A percentile compares a stretch with the other conserved stretches of the same genome.
phyloP scores from a whole-genome alignment of 1,284 basidiomycete species.

The Apiotrichum akiyoshidainum region DNA sequence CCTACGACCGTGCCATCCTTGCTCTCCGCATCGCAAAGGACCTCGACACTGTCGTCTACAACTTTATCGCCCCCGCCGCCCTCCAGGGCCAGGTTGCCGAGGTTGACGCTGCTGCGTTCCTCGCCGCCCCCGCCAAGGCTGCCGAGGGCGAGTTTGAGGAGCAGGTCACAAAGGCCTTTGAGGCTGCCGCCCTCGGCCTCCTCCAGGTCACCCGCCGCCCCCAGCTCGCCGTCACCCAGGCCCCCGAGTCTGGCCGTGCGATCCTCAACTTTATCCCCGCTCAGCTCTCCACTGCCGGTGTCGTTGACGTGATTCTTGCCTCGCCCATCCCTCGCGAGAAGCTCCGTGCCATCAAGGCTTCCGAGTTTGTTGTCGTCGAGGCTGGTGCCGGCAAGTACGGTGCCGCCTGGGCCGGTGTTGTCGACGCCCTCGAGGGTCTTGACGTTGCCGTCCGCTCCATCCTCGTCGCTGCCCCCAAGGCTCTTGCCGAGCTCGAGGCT shows the following conservation, averaged over 20 bases:
- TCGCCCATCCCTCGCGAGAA: slow-evolving; percentile 66
- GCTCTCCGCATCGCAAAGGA: slow-evolving; percentile 64
- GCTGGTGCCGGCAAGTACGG: slow-evolving; percentile 81
- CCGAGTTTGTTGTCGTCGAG: slow-evolving; percentile 78
- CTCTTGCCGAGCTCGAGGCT: slow-evolving; percentile 44
- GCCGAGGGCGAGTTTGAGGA: slow-evolving; percentile 21
- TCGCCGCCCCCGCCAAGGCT: slow-evolving; percentile 55
- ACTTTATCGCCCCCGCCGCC: slow-evolving; percentile 63
- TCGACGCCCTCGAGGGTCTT: slow-evolving; percentile 41
- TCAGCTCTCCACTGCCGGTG: slow-evolving; percentile 55
- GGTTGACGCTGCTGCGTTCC: slow-evolving; percentile 56
- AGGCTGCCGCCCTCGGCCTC: slow-evolving; percentile 63
- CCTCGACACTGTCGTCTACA: slow-evolving; percentile 66
- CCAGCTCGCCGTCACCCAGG: slow-evolving; percentile 55
- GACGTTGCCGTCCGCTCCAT: slow-evolving; percentile 42
- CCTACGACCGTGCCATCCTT: slow-evolving; percentile 70
- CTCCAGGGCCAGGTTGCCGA: slow-evolving; percentile 52
- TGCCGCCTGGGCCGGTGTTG: slow-evolving; percentile 54
- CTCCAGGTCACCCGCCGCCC: slow-evolving; percentile 62
- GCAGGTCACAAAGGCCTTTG: slow-evolving; percentile 59
- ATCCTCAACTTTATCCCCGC: slow-evolving; percentile 68
- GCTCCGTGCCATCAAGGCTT: slow-evolving; percentile 64
- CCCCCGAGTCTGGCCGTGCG: slow-evolving; percentile 59
- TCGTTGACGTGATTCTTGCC: slow-evolving; percentile 64
- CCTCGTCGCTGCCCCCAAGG: slow-evolving; percentile 42